phyloP scores from a whole-genome alignment of 495 filamentous ascomycete species.

The Penicillium subrubescens region DNA sequence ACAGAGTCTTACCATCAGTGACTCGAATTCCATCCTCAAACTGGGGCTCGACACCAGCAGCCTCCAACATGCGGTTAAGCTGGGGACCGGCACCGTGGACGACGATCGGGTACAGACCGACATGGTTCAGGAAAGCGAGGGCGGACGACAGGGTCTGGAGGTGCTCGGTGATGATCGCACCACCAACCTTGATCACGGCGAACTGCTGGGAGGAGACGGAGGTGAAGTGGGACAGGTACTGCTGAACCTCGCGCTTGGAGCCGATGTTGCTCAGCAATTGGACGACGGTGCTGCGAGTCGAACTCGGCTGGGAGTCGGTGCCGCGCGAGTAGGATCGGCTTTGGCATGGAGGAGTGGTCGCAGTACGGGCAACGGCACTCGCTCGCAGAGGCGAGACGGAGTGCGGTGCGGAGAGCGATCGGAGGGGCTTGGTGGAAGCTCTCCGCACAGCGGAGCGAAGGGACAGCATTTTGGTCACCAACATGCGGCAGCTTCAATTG shows the following conservation, averaged over 20 bases:
- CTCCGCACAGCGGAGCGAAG: slow-evolving; percentile 55
- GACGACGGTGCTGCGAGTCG: slow-evolving; percentile 85
- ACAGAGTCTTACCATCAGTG: slow-evolving; percentile 93
- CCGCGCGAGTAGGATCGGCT: slow-evolving; percentile 50
- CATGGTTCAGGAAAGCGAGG: slow-evolving; percentile 90
- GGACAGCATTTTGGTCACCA: slow-evolving; percentile 51
- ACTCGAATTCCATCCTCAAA: slow-evolving; percentile 97
- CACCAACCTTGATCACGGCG: slow-evolving; percentile 98
- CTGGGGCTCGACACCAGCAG: slow-evolving; percentile 90
- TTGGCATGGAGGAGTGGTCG: slow-evolving; percentile 32
- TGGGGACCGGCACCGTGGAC: slow-evolving; percentile 97
- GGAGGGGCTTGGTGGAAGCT: slow-evolving; percentile 50
- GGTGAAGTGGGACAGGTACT: slow-evolving; percentile 97
- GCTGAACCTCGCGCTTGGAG: slow-evolving; percentile 95
- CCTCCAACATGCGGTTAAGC: slow-evolving; percentile 89
- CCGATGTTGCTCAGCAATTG: slow-evolving; percentile 95
- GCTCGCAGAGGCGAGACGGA: slow-evolving; percentile 36
- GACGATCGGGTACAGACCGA: slow-evolving; percentile 93
- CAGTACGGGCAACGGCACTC: slow-evolving; percentile 24
- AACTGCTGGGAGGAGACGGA: slow-evolving; percentile 98
- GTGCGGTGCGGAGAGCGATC: slow-evolving; percentile 50
- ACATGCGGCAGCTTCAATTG: slow-evolving; percentile 54
- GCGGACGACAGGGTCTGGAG: slow-evolving; percentile 85
- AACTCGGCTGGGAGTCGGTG: slow-evolving; percentile 49
- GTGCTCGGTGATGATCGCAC: slow-evolving; percentile 95